Evolutionary conservation across 1,284 basidiomycete species (phyloP).

Genomic region (Prillingera fragicola): DNA sequence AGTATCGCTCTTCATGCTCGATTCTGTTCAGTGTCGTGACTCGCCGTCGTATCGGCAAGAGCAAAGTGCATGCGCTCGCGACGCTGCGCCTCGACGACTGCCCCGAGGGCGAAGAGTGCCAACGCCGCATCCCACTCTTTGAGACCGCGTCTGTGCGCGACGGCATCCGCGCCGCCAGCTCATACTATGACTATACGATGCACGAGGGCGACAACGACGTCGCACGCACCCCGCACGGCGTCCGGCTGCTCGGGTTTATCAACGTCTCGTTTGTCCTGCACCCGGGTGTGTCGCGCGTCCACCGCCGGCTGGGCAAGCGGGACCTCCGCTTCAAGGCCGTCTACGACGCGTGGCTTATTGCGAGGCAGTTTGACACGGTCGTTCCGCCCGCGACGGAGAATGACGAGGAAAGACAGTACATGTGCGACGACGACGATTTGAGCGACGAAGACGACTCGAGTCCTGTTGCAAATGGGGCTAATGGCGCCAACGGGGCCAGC

Average conservation of each 20-base stretch:
- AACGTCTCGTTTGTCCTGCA: slow-evolving; percentile 31
- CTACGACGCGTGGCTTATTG: slow-evolving; percentile 47
- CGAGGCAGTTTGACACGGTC: slow-evolving; percentile 19
- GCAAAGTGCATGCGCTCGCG: slow-evolving; percentile 32
- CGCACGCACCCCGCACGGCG: not conserved
- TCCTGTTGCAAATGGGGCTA: not conserved
- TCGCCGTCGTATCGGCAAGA: slow-evolving; percentile 35
- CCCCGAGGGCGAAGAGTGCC: slow-evolving; percentile 25
- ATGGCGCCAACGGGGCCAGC: not conserved
- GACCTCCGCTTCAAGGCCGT: slow-evolving; percentile 39
- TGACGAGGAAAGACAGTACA: not conserved
- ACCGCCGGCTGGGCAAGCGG: slow-evolving; percentile 36
- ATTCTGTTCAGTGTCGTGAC: slow-evolving; percentile 37
- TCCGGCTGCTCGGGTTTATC: slow-evolving; percentile 28
- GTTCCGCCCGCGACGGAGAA: not conserved
- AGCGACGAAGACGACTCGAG: slow-evolving; percentile 3
- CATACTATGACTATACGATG: not conserved
- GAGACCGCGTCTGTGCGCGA: slow-evolving; percentile 30
- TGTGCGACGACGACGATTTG: slow-evolving; percentile 6
- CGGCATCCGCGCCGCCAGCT: slow-evolving; percentile 14
- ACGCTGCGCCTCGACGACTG: slow-evolving; percentile 31
- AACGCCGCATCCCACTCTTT: slow-evolving; percentile 33
- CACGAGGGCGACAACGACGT: slow-evolving; percentile 25
- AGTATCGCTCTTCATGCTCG: slow-evolving; percentile 46
- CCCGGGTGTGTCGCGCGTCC: slow-evolving; percentile 38